Evolutionary conservation across 495 filamentous ascomycete genomes (phyloP).

Genomic region (Xylaria intraflava): DNA sequence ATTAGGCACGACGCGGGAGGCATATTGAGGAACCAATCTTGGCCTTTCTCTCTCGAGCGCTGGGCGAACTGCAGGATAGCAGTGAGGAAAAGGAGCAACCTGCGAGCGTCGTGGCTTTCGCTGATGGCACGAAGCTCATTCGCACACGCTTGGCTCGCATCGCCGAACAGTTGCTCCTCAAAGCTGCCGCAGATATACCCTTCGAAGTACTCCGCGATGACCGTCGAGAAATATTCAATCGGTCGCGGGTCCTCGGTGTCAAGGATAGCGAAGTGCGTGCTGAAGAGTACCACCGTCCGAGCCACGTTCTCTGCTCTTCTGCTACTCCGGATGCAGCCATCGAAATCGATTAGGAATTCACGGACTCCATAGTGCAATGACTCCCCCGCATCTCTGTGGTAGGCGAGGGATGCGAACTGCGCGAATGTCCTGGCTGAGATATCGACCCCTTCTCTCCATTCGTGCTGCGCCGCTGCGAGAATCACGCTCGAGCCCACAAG

Average conservation of each 20-base stretch:
- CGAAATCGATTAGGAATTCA: conserved; percentile 27
- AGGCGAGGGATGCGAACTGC: neutral
- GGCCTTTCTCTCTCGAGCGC: neutral
- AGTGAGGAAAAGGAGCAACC: neutral
- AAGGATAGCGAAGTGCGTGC: conserved; percentile 27
- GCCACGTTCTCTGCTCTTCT: conserved; percentile 23
- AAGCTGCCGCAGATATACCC: conserved; percentile 27
- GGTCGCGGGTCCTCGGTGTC: conserved; percentile 22
- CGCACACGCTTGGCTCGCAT: conserved; percentile 25
- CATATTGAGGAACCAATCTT: neutral
- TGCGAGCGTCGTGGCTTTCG: neutral
- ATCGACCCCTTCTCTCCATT: neutral
- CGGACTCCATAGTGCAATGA: conserved; percentile 24
- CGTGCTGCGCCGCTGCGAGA: neutral
- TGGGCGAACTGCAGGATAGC: neutral
- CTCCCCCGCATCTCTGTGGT: conserved; percentile 11
- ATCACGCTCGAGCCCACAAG: neutral
- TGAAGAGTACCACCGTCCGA: conserved; percentile 22
- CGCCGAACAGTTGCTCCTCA: conserved; percentile 20
- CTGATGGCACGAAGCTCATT: conserved; percentile 22
- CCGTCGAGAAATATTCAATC: conserved; percentile 26
- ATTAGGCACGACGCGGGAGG: neutral
- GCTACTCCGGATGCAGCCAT: conserved; percentile 21
- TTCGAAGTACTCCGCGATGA: conserved; percentile 27
- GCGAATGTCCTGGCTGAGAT: neutral